Evolutionary conservation across 2,329 filamentous ascomycete genomes (phyloP).

Genomic region (Exophiala dermatitidis): DNA sequence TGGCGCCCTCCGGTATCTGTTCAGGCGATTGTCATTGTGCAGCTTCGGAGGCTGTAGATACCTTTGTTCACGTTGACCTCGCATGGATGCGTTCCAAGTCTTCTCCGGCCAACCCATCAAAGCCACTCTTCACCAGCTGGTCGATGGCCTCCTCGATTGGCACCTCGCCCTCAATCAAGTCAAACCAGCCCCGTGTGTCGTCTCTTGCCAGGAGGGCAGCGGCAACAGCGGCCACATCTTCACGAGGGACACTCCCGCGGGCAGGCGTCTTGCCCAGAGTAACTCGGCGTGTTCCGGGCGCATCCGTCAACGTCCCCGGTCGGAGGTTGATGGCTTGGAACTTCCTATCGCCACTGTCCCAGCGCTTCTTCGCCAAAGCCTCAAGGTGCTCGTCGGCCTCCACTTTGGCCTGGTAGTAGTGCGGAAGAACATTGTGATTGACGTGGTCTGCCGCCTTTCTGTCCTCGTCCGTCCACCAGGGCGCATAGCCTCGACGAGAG

Average conservation of each 20-base stretch:
- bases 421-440: constrained; percentile 44
- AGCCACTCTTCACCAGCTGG: constrained; percentile 37
- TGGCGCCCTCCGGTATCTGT: too few relatives aligned
- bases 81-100: constrained; percentile 41
- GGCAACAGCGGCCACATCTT: constrained; percentile 47
- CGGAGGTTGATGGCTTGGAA: constrained; percentile 48
- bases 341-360: constrained; percentile 25
- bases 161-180: constrained; percentile 47
- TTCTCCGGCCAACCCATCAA: constrained; percentile 45
- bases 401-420: constrained; percentile 49
- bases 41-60: too few relatives aligned
- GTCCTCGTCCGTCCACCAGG: constrained; percentile 47
- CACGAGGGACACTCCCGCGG: constrained; percentile 40
- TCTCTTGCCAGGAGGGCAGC: constrained; percentile 43
- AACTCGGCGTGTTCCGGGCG: constrained; percentile 43
- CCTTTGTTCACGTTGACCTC: constrained; percentile 12
- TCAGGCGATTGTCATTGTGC: too few relatives aligned
- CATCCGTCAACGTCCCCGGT: constrained; percentile 45
- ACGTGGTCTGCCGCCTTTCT: constrained; percentile 41
- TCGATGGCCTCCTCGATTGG: constrained; percentile 42
- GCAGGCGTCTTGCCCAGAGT: constrained; percentile 41
- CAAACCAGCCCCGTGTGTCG: constrained; percentile 47
- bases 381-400: constrained; percentile 51
- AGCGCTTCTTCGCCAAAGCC: constrained; percentile 35
- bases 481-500: constrained; percentile 42